Conservation (phyloP, 495 filamentous ascomycete species). For the Tuber indicum region DNA sequence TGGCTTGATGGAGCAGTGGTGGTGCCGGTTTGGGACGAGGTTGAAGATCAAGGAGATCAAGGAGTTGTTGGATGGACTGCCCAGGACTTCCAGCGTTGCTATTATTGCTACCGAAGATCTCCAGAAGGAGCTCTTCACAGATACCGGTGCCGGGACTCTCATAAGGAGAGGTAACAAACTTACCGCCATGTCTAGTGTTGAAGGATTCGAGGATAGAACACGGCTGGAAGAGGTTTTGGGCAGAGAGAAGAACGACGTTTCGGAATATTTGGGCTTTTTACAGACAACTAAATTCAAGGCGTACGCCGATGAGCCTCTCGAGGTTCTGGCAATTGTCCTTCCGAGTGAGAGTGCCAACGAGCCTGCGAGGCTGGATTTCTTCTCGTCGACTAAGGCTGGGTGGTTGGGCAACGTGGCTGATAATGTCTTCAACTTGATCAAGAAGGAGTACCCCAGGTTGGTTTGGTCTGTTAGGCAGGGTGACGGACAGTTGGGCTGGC, state of each 20-base stretch:
- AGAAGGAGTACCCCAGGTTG: conserved; percentile 84
- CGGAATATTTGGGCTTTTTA: conserved; percentile 27
- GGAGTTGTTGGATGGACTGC: conserved; percentile 77
- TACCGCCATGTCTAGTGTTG: conserved; percentile 62
- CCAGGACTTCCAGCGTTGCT: conserved; percentile 87
- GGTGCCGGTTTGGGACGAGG: conserved; percentile 92
- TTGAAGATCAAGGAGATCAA: conserved; percentile 99
- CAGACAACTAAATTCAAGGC: conserved; percentile 60
- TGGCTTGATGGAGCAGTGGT: conserved; percentile 86
- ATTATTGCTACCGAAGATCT: conserved; percentile 94
- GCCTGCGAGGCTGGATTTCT: conserved; percentile 76
- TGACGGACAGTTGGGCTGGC: conserved; percentile 97
- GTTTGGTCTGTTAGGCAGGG: conserved; percentile 96
- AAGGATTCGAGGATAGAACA: conserved; percentile 70
- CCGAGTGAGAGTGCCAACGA: conserved; percentile 53
- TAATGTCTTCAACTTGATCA: conserved; percentile 88
- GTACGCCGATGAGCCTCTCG: conserved; percentile 94
- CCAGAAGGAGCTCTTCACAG: conserved; percentile 94
- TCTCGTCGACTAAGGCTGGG: conserved; percentile 90
- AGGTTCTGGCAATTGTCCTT: conserved; percentile 87
- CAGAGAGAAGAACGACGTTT: conserved; percentile 51
- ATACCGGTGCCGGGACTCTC: conserved; percentile 89
- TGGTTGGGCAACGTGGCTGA: conserved; percentile 97
- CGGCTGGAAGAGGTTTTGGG: conserved; percentile 76
- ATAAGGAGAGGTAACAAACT: conserved; percentile 92